A percentile compares a stretch with the other conserved stretches of the same genome.
These are phyloP conservation scores for Tetrahymena malaccensis DNA, from an alignment of 73 alveolate genomes.

Conservation along the genomic window DNA sequence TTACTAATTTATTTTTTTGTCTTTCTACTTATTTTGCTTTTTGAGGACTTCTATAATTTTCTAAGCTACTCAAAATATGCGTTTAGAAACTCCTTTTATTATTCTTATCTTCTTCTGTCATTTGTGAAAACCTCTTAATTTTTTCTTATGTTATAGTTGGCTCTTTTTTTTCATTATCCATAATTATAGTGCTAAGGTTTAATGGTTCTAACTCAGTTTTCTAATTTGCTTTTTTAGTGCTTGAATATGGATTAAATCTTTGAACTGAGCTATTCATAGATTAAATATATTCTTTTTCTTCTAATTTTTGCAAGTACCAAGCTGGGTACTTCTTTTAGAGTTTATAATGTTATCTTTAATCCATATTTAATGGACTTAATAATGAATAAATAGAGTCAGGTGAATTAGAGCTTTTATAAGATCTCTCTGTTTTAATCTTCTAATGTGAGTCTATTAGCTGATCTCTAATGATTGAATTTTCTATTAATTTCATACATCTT, in stretches of 20 bases:
- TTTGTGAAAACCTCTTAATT: not conserved
- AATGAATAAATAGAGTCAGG: not conserved
- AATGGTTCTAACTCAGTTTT: not conserved
- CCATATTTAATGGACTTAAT: not conserved
- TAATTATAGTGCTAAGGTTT: not conserved
- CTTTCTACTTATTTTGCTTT: not conserved
- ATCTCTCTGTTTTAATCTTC: not conserved
- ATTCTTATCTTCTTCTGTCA: not conserved
- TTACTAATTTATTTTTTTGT: not conserved
- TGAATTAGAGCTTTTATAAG: not conserved
- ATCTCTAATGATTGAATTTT: not conserved
- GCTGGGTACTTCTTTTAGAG: not conserved
- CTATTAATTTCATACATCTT: not conserved
- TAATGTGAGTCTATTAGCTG: not conserved
- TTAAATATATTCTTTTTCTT: not conserved
- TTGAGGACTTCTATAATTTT: not conserved
- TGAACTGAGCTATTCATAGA: not conserved
- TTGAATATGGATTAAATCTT: not conserved
- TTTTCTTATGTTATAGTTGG: not conserved
- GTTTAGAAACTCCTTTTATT: not conserved
- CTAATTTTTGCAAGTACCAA: not conserved
- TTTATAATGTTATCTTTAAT: not conserved
- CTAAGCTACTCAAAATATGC: not conserved
- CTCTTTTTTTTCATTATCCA: not conserved
- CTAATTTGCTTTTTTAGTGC: not conserved